Conservation (phyloP, 2,329 filamentous ascomycete genomes). For the Aspergillus uvarum region DNA sequence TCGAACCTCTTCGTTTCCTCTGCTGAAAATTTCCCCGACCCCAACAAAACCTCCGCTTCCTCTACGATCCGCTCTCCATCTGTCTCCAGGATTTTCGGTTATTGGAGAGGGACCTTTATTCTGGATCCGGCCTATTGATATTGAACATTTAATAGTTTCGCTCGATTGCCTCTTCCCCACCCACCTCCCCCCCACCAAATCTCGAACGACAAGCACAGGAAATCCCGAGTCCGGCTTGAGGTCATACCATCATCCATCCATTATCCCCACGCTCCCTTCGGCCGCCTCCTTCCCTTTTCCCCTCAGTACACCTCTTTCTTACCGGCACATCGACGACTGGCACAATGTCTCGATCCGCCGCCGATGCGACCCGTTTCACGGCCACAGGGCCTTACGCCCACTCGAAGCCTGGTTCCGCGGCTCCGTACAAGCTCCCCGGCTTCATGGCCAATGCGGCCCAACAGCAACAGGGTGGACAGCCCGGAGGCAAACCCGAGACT, state of each 20-base stretch:
- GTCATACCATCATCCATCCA: not conserved
- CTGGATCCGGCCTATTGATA: not conserved
- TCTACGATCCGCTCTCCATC: conserved; percentile 4
- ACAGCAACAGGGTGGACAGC: conserved; percentile 20
- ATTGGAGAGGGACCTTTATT: not conserved
- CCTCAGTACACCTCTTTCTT: not conserved
- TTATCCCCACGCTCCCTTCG: not conserved
- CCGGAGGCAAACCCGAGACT: conserved; percentile 53
- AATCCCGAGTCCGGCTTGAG: not conserved
- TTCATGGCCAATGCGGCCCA: conserved; percentile 22
- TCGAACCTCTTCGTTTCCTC: conserved; percentile 6
- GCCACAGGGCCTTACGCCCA: conserved; percentile 51
- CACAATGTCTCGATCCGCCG: conserved; percentile 48
- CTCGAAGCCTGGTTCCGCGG: conserved; percentile 36
- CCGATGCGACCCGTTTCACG: conserved; percentile 53
- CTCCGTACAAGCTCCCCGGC: conserved; percentile 35
- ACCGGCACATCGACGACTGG: not conserved
- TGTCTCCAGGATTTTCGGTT: not conserved
- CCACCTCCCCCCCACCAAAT: not conserved
- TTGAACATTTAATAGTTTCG: not conserved
- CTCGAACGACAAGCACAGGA: not conserved
- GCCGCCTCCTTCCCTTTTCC: not conserved
- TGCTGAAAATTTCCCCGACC: conserved; percentile 22
- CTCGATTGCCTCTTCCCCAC: not conserved
- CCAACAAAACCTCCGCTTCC: conserved; percentile 1